Evolutionary conservation across 164 flowering plant species (phyloP).

Genomic region (Kingdonia uniflora): DNA sequence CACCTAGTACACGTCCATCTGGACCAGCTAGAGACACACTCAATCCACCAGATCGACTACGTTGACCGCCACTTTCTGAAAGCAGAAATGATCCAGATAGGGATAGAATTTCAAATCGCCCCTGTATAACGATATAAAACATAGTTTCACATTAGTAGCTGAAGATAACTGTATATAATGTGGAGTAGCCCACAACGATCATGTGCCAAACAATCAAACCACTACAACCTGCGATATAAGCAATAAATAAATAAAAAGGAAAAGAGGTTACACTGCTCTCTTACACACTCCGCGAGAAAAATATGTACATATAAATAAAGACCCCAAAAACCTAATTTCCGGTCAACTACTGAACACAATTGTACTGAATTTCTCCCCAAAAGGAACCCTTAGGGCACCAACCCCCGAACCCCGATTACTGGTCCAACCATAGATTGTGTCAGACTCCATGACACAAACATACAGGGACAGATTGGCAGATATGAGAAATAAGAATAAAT

Average conservation of each 20-base stretch:
- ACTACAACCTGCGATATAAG: not conserved
- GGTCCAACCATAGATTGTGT: too few relatives aligned
- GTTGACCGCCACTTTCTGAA: conserved; percentile 60
- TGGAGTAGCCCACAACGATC: not conserved
- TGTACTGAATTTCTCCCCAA: too few relatives aligned
- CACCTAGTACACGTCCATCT: conserved; percentile 90
- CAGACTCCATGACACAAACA: too few relatives aligned
- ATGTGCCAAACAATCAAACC: not conserved
- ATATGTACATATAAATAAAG: too few relatives aligned
- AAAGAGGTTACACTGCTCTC: not conserved
- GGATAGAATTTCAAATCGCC: conserved; percentile 75
- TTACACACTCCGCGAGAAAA: not conserved
- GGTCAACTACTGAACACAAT: too few relatives aligned
- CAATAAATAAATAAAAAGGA: not conserved
- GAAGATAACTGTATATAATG: not conserved
- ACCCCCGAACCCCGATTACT: too few relatives aligned
- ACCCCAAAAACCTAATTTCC: too few relatives aligned
- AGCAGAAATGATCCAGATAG: conserved; percentile 80
- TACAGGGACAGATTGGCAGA: too few relatives aligned
- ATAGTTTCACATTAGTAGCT: not conserved
- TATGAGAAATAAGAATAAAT: too few relatives aligned
- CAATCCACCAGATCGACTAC: conserved; percentile 79
- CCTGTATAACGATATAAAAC: conserved; percentile 36
- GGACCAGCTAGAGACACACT: conserved; percentile 79
- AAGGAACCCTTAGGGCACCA: too few relatives aligned